phyloP scores from a whole-genome alignment of 208 protist species.

The Trypanosoma cruzi region DNA sequence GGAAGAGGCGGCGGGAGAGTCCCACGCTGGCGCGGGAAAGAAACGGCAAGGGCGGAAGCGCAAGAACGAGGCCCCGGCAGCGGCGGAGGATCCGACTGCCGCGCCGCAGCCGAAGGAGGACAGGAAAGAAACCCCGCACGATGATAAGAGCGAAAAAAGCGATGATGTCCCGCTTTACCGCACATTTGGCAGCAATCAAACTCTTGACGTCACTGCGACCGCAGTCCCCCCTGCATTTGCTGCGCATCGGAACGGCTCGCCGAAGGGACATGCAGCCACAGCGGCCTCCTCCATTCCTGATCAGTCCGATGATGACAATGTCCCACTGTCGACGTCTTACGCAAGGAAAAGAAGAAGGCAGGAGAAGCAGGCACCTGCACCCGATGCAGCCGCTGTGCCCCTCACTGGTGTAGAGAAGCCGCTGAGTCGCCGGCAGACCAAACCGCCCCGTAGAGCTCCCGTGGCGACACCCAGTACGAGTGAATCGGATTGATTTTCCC shows the following conservation, averaged over 20 bases:
- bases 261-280: background rate
- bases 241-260: background rate
- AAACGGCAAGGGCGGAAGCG: background rate
- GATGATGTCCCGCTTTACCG: constrained; percentile 5
- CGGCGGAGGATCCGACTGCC: background rate
- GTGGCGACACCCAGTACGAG: constrained; percentile 11
- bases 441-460: constrained; percentile 2
- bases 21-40: background rate
- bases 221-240: background rate
- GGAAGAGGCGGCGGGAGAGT: background rate
- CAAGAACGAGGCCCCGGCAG: background rate
- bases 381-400: background rate
- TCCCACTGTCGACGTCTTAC: background rate
- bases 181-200: background rate
- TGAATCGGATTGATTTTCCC: constrained; percentile 18
- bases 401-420: background rate
- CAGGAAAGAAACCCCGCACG: background rate
- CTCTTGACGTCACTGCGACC: background rate
- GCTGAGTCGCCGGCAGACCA: background rate
- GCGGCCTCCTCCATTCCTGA: background rate
- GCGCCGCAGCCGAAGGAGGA: background rate
- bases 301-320: background rate
- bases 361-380: background rate
- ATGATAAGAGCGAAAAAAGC: background rate
- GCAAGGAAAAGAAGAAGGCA: background rate